Evolutionary conservation across 495 filamentous ascomycete genomes (phyloP), one percentile per base, ranked within the genome.

Genomic region (Podospora fimiseda): DNA sequence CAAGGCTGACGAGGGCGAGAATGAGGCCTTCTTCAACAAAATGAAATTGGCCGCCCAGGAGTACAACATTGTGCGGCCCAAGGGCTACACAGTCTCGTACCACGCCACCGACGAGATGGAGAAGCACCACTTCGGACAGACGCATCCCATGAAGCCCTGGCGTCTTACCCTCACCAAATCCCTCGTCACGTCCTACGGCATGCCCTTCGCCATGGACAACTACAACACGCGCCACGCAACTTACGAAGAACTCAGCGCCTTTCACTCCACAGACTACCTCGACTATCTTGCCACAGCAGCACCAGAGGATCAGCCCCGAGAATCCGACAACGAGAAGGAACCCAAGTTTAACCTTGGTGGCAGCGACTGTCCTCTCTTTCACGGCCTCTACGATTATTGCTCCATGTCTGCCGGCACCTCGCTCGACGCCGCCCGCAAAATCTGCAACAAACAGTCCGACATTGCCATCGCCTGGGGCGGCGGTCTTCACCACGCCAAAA

Each of bases 141-240:
- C 85, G 15, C 93, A 98, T 71, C 93, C 93, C 14, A 98, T 98
- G 93, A 98, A 98, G 63, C 93, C 93, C 52, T 97, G 92, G 92
- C 87, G 93, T 14, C 77, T 98, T 53, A 95, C 89, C 9, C 80
- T 98, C 39, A 93, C 93, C 52, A 98, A 98, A 66, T 85, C 92
- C 64, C 79, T 98, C 36, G 88, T 98, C 42, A 81, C 93, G 59
- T 81, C 88, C 2, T 97, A 97, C 69, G 94, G 93, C 53, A 88
- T 98, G 80, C 88, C 95, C 62, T 83, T 88, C 54, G 89, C 89
- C 48, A 96, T 98, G 93, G 92, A 96, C 67, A 83, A 88, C 54
- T 95, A 93, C 74, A 73, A 83, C 48, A 80, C 91, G 40, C 81
- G 90, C 19, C 77, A 82, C 4, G 93, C 93, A 15, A 91, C 87